Evolutionary conservation across 2,329 filamentous ascomycete genomes (phyloP).

Genomic region (Phialemoniopsis sp.): DNA sequence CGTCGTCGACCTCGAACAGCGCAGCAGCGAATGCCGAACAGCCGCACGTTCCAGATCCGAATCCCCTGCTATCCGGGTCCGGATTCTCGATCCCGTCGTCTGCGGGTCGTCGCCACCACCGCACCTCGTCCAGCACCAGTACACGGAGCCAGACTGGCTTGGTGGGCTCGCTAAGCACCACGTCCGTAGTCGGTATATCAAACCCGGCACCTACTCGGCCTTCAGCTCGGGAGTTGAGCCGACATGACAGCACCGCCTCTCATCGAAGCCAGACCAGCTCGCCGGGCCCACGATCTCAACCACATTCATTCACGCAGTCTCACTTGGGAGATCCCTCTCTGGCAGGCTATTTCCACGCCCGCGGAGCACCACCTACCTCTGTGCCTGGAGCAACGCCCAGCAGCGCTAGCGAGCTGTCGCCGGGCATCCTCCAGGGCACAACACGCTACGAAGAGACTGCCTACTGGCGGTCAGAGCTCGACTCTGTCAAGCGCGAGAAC

Average conservation of each 20-base stretch:
- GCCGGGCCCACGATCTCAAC: slow-evolving; percentile 28
- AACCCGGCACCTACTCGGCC: slow-evolving; percentile 32
- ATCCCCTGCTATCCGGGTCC: slow-evolving; percentile 50
- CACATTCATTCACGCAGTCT: slow-evolving; percentile 42
- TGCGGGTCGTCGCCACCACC: slow-evolving; percentile 47
- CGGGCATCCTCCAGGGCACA: slow-evolving; percentile 51
- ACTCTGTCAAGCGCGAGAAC: slow-evolving; percentile 60
- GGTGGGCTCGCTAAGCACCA: slow-evolving; percentile 30
- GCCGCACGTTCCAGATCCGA: slow-evolving; percentile 35
- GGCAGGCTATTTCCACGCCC: slow-evolving; percentile 25
- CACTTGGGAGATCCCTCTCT: slow-evolving; percentile 31
- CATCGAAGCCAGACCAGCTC: slow-evolving; percentile 48
- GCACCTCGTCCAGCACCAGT: slow-evolving; percentile 54
- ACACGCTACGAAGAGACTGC: slow-evolving; percentile 60
- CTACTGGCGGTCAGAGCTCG: slow-evolving; percentile 55
- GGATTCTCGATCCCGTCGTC: slow-evolving; percentile 53
- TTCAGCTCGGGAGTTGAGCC: slow-evolving; percentile 35
- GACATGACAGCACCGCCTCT: slow-evolving; percentile 53
- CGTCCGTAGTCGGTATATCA: slow-evolving; percentile 38
- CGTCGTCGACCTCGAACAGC: slow-evolving; percentile 57
- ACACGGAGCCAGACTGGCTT: slow-evolving; percentile 45
- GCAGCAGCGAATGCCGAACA: slow-evolving; percentile 42
- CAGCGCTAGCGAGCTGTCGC: slow-evolving; percentile 39
- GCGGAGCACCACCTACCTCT: slow-evolving; percentile 24
- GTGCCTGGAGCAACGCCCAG: slow-evolving; percentile 36